A percentile compares a stretch with the other conserved stretches of the same genome.
Conservation (phyloP, 2,329 filamentous ascomycete species). For the Metarhizium sp. region DNA sequence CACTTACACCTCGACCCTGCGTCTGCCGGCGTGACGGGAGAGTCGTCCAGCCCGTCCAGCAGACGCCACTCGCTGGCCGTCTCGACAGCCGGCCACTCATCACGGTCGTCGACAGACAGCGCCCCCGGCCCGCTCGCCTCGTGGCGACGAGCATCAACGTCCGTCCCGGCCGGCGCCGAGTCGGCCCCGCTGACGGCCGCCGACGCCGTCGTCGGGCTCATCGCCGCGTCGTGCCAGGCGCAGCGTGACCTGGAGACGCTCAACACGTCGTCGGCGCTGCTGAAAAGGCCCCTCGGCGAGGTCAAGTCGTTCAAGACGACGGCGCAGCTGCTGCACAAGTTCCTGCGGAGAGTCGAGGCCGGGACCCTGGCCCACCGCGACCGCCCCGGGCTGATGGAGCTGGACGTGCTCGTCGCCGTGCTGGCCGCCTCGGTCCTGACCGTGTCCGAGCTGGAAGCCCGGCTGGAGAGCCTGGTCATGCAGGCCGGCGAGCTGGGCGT, state of each 20-base stretch:
- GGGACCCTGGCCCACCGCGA: background rate
- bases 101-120: background rate
- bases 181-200: slow-evolving; percentile 6
- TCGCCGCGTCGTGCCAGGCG: slow-evolving; percentile 10
- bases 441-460: slow-evolving; percentile 9
- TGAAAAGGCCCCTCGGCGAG: slow-evolving; percentile 1
- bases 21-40: background rate
- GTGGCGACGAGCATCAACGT: background rate
- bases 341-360: slow-evolving; percentile 8
- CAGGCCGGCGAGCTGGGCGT: slow-evolving; percentile 1
- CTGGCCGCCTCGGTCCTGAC: slow-evolving; percentile 9
- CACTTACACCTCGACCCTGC: background rate
- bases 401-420: slow-evolving; percentile 10
- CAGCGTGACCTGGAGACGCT: slow-evolving; percentile 4
- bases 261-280: background rate
- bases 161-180: slow-evolving; percentile 3
- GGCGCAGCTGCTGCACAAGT: slow-evolving; percentile 10
- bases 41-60: background rate
- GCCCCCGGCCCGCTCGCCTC: background rate
- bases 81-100: background rate
- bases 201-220: slow-evolving; percentile 8
- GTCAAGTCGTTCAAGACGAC: slow-evolving; percentile 8
- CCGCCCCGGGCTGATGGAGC: slow-evolving; percentile 8
- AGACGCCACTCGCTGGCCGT: background rate
- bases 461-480: slow-evolving; percentile 5